Conservation (phyloP, 208 protist genomes). For the Leishmania tropica region DNA sequence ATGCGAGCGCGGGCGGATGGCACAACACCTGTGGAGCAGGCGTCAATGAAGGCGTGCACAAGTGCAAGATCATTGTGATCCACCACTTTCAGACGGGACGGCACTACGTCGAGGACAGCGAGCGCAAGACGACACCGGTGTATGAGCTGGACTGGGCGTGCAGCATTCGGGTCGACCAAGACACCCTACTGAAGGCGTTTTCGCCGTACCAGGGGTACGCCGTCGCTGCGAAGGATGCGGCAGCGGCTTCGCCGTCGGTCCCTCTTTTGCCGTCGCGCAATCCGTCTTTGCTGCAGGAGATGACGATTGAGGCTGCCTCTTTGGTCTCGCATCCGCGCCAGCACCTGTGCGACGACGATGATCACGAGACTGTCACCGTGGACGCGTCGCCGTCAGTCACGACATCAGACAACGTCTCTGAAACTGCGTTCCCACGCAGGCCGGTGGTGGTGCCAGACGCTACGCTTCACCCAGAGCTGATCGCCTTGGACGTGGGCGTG, state of each 20-base stretch:
- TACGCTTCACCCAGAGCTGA: too few relatives aligned
- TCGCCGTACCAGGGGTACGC: slow-evolving; percentile 11
- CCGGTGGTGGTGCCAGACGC: background rate
- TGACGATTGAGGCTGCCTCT: background rate
- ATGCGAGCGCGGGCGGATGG: background rate
- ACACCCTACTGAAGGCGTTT: slow-evolving; percentile 23
- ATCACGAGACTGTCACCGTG: background rate
- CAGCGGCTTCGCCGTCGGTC: background rate
- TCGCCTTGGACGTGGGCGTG: background rate
- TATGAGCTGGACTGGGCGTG: slow-evolving; percentile 69
- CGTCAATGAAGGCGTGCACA: background rate
- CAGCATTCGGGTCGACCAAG: slow-evolving; percentile 47
- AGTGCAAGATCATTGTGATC: slow-evolving; percentile 38
- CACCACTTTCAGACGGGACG: slow-evolving; percentile 60
- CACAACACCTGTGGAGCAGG: background rate
- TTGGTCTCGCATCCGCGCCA: background rate
- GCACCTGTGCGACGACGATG: background rate
- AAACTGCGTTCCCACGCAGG: background rate
- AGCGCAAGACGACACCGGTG: slow-evolving; percentile 35
- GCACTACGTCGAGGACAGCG: slow-evolving; percentile 52
- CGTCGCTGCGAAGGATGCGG: background rate
- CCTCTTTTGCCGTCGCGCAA: background rate
- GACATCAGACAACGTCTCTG: background rate
- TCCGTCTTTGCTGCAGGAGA: background rate
- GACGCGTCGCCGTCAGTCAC: background rate